These are phyloP conservation scores for Fusarium hostae DNA, from an alignment of 2,329 filamentous ascomycete species.

Conservation along the genomic window DNA sequence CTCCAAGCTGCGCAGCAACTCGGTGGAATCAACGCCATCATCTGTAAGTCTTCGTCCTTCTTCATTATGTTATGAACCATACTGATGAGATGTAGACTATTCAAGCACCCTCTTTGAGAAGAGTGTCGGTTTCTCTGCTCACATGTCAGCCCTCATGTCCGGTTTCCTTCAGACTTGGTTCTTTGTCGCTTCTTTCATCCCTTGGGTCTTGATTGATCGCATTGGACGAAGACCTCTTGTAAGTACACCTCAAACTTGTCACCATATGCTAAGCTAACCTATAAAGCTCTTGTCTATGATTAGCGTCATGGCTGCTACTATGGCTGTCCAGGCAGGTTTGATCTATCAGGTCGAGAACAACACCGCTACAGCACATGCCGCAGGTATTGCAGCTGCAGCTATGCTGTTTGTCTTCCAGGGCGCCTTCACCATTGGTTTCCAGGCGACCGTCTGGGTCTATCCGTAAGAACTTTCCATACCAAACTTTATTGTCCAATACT, in stretches of 20 bases:
- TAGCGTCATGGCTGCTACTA: constrained; percentile 53
- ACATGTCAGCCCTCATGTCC: constrained; percentile 62
- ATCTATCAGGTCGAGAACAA: constrained; percentile 54
- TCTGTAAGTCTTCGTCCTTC: constrained; percentile 45
- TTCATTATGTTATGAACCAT: rapidly evolving
- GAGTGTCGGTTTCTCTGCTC: constrained; percentile 54
- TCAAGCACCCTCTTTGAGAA: constrained; percentile 58
- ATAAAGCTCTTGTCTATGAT: constrained; percentile 53
- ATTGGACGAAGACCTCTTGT: constrained; percentile 34
- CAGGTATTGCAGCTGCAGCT: constrained; percentile 53
- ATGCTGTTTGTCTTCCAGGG: constrained; percentile 57
- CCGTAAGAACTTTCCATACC: constrained; percentile 15
- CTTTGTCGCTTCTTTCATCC: constrained; percentile 55
- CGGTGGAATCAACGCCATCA: constrained; percentile 61
- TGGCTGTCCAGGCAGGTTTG: constrained; percentile 54
- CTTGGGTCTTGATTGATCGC: constrained; percentile 35
- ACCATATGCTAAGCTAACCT: neutral
- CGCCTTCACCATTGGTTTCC: constrained; percentile 54
- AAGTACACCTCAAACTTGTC: neutral
- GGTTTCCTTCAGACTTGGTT: constrained; percentile 62
- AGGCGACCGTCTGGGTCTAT: constrained; percentile 51
- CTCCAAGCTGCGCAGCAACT: constrained; percentile 56
- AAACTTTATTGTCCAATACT: neutral
- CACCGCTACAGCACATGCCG: constrained; percentile 46
- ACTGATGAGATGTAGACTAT: constrained; percentile 48